These are phyloP conservation scores for Ceratocystis huliohia DNA, from an alignment of 2,329 filamentous ascomycete species.

Conservation along the genomic window DNA sequence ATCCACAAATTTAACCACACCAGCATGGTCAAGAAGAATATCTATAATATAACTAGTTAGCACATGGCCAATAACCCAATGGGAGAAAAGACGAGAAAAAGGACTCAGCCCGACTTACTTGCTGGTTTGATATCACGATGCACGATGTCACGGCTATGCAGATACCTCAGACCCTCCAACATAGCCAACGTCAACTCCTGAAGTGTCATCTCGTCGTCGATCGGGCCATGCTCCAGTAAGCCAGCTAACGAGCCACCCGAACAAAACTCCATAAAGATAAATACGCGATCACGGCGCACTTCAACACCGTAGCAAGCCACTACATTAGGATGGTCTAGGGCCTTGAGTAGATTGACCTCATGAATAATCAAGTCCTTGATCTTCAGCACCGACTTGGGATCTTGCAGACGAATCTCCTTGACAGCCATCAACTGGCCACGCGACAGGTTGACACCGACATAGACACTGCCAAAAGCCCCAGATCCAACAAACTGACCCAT, in stretches of 20 bases:
- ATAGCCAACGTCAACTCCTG: constrained; percentile 94
- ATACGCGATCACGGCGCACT: constrained; percentile 96
- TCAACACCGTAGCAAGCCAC: constrained; percentile 97
- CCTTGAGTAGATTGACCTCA: constrained; percentile 92
- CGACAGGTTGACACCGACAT: constrained; percentile 93
- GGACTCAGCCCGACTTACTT: constrained; percentile 46
- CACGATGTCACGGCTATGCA: constrained; percentile 82
- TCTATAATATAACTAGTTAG: constrained; percentile 37
- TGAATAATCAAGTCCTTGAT: constrained; percentile 90
- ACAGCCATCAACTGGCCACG: constrained; percentile 95
- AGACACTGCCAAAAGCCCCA: constrained; percentile 93
- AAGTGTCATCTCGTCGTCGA: constrained; percentile 94
- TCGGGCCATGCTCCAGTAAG: constrained; percentile 84
- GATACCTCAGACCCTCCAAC: constrained; percentile 82
- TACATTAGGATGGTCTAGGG: constrained; percentile 92
- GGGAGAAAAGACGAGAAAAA: background rate
- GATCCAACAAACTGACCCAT: constrained; percentile 97
- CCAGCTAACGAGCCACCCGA: constrained; percentile 84
- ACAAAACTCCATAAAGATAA: constrained; percentile 99
- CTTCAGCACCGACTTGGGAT: constrained; percentile 87
- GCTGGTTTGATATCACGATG: constrained; percentile 98
- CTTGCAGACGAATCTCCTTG: constrained; percentile 87
- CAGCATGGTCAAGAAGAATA: constrained; percentile 91
- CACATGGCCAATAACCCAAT: background rate
- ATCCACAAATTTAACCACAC: constrained; percentile 97